Conservation (phyloP, 306 rosid genomes). For the Nissolia schottii region DNA sequence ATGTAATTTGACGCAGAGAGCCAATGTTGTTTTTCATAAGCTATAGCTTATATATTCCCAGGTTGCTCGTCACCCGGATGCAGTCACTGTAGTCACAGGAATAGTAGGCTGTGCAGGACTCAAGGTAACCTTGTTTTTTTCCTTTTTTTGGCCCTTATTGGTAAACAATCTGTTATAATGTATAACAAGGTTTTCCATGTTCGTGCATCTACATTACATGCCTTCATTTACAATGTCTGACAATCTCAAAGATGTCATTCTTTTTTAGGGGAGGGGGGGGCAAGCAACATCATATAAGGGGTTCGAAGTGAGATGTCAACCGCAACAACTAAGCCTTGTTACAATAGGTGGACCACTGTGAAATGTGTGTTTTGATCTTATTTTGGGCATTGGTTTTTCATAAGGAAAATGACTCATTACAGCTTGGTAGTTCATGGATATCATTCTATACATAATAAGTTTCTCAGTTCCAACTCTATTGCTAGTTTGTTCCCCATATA, state of each 20-base stretch:
- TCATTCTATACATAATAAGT: not conserved
- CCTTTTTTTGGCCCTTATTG: not conserved
- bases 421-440: not conserved
- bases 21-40: slow-evolving; percentile 4
- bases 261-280: not conserved
- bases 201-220: not conserved
- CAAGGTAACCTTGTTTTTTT: slow-evolving; percentile 51
- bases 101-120: slow-evolving; percentile 99
- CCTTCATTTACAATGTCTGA: not conserved
- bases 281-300: no score
- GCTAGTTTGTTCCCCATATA: not conserved
- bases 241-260: not conserved
- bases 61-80: slow-evolving; percentile 99
- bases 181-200: not conserved
- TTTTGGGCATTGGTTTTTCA: not conserved
- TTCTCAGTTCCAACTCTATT: not conserved
- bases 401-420: not conserved
- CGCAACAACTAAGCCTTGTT: not conserved
- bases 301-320: not conserved
- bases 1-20: slow-evolving; percentile 7
- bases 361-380: not conserved
- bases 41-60: slow-evolving; percentile 35
- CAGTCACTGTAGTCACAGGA: slow-evolving; percentile 87
- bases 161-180: not conserved
- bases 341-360: not conserved